Conservation (phyloP, 176 grass and related monocot genomes). For the Dendrocalamus sinicus region DNA sequence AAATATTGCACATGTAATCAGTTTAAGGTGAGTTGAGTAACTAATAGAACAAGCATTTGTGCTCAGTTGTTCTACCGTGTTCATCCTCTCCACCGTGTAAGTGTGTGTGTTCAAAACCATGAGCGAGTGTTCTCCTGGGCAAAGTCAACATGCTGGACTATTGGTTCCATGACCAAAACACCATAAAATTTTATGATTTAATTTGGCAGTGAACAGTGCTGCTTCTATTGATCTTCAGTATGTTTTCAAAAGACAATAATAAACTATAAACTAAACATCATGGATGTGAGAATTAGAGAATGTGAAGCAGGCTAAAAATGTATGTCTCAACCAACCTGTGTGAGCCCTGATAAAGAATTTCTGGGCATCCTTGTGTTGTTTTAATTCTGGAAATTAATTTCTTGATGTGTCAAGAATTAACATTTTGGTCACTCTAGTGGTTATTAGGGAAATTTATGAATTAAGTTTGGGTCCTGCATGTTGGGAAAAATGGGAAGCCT, state of each 20-base stretch:
- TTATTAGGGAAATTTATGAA: constrained; percentile 24
- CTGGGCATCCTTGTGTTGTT: constrained; percentile 11
- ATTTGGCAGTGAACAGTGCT: not conserved
- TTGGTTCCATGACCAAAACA: not conserved
- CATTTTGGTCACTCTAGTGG: not conserved
- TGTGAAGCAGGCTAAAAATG: not conserved
- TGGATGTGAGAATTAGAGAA: not conserved
- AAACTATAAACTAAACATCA: not conserved
- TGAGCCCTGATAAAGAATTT: not conserved
- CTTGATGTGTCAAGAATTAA: not conserved
- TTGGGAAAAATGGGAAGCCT: too few species aligned
- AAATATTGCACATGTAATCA: too few species aligned
- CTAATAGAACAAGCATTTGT: too few species aligned
- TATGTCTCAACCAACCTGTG: not conserved
- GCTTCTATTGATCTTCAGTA: not conserved
- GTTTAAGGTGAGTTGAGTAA: too few species aligned
- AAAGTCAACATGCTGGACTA: too few species aligned
- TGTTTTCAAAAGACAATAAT: not conserved
- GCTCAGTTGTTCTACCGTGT: too few species aligned
- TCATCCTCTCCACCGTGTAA: too few species aligned
- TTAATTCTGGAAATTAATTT: not conserved
- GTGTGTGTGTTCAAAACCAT: too few species aligned
- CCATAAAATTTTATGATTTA: not conserved
- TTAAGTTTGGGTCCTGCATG: not conserved
- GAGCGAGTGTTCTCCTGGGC: too few species aligned